Evolutionary conservation across 1,284 basidiomycete genomes (phyloP).

Genomic region (Rhodotorula sp.): DNA sequence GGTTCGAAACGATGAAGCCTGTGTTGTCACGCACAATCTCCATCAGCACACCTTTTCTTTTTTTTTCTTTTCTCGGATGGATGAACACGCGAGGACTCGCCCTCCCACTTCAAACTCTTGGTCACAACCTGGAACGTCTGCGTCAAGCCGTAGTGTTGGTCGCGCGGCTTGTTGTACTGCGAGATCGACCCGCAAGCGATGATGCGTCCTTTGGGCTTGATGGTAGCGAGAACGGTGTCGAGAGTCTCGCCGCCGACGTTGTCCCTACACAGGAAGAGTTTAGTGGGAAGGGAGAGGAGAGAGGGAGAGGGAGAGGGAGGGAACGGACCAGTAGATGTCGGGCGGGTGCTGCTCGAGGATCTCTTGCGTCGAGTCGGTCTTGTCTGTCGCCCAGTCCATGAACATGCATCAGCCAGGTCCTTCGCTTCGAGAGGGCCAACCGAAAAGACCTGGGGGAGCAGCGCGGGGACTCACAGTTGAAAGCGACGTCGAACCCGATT

Average conservation of each 20-base stretch:
- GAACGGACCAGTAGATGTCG: slow-evolving; percentile 69
- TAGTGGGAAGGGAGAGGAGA: neutral
- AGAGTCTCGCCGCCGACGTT: slow-evolving; percentile 75
- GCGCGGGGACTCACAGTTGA: slow-evolving; percentile 64
- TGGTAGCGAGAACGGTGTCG: slow-evolving; percentile 43
- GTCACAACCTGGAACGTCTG: slow-evolving; percentile 60
- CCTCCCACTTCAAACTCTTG: slow-evolving; percentile 57
- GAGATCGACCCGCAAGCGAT: slow-evolving; percentile 68
- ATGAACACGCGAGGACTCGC: neutral
- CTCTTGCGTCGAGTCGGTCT: slow-evolving; percentile 52
- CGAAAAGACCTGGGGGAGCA: too few relatives aligned
- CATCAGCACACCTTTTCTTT: too few relatives aligned
- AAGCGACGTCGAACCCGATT: slow-evolving; percentile 72
- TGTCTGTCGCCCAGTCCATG: slow-evolving; percentile 47
- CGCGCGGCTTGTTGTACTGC: slow-evolving; percentile 41
- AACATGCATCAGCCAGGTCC: too few relatives aligned
- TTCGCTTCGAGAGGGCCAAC: too few relatives aligned
- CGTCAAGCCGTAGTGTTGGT: slow-evolving; percentile 48
- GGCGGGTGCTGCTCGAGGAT: slow-evolving; percentile 61
- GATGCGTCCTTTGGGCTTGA: slow-evolving; percentile 73
- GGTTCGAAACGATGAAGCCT: slow-evolving; percentile 69
- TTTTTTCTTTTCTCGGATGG: too few relatives aligned
- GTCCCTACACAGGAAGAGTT: neutral
- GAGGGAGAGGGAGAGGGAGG: neutral
- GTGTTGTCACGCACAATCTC: slow-evolving; percentile 44